These are phyloP conservation scores for Asterella californica DNA, from an alignment of 225 moss, liverwort and hornwort species.

Conservation along the genomic window DNA sequence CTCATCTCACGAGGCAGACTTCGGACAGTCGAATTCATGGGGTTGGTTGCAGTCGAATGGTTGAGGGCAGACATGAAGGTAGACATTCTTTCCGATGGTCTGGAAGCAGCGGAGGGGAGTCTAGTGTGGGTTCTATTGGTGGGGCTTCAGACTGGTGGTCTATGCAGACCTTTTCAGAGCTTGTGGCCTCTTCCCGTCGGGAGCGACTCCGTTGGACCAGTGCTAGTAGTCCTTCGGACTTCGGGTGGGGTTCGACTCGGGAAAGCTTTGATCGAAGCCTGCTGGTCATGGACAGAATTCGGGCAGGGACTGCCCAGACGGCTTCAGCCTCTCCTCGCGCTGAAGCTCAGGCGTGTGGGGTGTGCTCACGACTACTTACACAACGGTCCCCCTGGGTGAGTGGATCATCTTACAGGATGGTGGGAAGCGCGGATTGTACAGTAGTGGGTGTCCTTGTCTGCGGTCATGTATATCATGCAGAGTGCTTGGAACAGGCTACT, in stretches of 20 bases:
- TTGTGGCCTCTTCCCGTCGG: slow-evolving; percentile 58
- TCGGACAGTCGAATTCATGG: slow-evolving; percentile 62
- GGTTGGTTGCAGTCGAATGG: slow-evolving; percentile 46
- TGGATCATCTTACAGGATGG: slow-evolving; percentile 51
- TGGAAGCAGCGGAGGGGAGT: slow-evolving; percentile 60
- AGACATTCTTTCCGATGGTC: slow-evolving; percentile 68
- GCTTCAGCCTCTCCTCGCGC: slow-evolving; percentile 45
- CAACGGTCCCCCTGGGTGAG: slow-evolving; percentile 60
- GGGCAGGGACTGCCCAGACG: slow-evolving; percentile 49
- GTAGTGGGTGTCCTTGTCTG: slow-evolving; percentile 78
- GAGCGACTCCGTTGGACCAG: slow-evolving; percentile 63
- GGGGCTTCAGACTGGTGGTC: slow-evolving; percentile 75
- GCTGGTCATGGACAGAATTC: slow-evolving; percentile 64
- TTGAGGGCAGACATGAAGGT: slow-evolving; percentile 47
- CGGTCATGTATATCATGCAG: slow-evolving; percentile 78
- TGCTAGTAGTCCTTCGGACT: slow-evolving; percentile 60
- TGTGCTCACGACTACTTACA: slow-evolving; percentile 55
- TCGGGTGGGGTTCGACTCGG: slow-evolving; percentile 51
- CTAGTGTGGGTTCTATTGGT: slow-evolving; percentile 46
- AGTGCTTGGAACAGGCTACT: slow-evolving; percentile 72
- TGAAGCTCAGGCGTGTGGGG: slow-evolving; percentile 67
- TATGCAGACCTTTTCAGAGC: slow-evolving; percentile 60
- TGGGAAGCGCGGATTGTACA: slow-evolving; percentile 66
- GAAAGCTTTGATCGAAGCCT: slow-evolving; percentile 53
- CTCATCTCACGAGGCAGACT: slow-evolving; percentile 51